A percentile compares a stretch with the other conserved stretches of the same genome.
Evolutionary conservation across 805 yeast species (phyloP).

Genomic region (Lachancea nothofagi): DNA sequence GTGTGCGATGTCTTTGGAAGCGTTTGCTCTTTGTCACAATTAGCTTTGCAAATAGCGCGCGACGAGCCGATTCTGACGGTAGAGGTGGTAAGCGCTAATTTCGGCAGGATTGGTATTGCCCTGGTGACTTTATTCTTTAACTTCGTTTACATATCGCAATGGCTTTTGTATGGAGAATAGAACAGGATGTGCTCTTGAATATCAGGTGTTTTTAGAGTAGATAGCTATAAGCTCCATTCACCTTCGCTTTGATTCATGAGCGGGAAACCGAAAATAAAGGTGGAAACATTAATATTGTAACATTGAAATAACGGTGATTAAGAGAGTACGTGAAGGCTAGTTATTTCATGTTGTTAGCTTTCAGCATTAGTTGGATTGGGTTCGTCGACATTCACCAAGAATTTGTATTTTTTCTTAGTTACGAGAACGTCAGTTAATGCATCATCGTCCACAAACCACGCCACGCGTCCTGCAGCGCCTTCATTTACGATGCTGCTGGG

Average conservation of each 20-base stretch:
- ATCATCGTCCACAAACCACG: slow-evolving; percentile 96
- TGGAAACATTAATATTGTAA: no score
- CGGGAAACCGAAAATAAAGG: no score
- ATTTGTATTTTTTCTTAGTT: slow-evolving; percentile 30
- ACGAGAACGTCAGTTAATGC: slow-evolving; percentile 73
- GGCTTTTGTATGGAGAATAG: slow-evolving; percentile 24
- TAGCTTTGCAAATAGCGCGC: slow-evolving; percentile 19
- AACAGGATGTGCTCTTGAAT: no score
- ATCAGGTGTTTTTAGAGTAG: no score
- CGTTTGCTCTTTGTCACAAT: slow-evolving; percentile 27
- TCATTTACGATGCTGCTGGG: slow-evolving; percentile 93
- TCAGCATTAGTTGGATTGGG: slow-evolving; percentile 1
- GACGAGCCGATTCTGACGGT: slow-evolving; percentile 21
- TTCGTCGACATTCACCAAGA: slow-evolving; percentile 7
- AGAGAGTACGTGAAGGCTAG: no score
- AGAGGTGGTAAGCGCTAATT: slow-evolving; percentile 29
- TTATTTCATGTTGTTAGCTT: background rate
- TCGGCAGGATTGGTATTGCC: slow-evolving; percentile 39
- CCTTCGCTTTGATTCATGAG: no score
- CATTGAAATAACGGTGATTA: no score
- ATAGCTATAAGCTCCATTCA: no score
- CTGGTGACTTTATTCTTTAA: slow-evolving; percentile 37
- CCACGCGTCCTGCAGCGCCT: slow-evolving; percentile 92
- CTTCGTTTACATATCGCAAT: slow-evolving; percentile 36
- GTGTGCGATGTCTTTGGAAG: slow-evolving; percentile 37